phyloP scores from a whole-genome alignment of 768 basidiomycete genomes.

The Suillus variegatus region DNA sequence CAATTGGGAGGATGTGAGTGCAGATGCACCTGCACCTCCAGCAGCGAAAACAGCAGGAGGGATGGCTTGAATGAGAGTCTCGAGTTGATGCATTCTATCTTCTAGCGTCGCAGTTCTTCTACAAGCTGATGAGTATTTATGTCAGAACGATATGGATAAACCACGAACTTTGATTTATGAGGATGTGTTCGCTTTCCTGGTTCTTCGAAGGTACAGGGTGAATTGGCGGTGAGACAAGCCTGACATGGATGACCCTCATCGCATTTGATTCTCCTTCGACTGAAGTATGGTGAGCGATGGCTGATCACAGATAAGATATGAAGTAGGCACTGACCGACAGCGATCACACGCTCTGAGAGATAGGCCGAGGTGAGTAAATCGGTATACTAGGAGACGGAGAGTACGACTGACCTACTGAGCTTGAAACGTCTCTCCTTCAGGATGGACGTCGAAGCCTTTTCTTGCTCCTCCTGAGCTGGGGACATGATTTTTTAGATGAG shows the following conservation, averaged over 20 bases:
- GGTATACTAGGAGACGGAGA: conserved; percentile 5
- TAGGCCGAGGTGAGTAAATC: conserved; percentile 12
- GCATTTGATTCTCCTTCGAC: conserved; percentile 83
- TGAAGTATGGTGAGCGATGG: conserved; percentile 25
- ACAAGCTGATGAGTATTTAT: background rate
- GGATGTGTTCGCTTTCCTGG: conserved; percentile 84
- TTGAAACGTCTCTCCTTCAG: conserved; percentile 86
- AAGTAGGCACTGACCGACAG: conserved; percentile 65
- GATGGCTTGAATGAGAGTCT: conserved; percentile 82
- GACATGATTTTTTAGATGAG: conserved; percentile 23
- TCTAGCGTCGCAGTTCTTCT: conserved; percentile 84
- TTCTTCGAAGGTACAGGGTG: conserved; percentile 85
- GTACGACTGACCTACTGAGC: conserved; percentile 66
- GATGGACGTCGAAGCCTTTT: conserved; percentile 48
- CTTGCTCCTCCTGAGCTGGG: conserved; percentile 37
- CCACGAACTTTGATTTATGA: conserved; percentile 82
- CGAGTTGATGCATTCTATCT: conserved; percentile 86
- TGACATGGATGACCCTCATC: conserved; percentile 90
- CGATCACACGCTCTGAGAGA: conserved; percentile 81
- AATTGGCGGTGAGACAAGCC: conserved; percentile 81
- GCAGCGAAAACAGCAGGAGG: conserved; percentile 79
- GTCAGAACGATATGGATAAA: conserved; percentile 11
- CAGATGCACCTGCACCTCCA: conserved; percentile 41
- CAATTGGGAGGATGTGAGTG: conserved; percentile 31
- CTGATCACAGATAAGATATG: background rate